phyloP scores from a whole-genome alignment of 2,329 filamentous ascomycete genomes.

The Acrodontium crateriforme region DNA sequence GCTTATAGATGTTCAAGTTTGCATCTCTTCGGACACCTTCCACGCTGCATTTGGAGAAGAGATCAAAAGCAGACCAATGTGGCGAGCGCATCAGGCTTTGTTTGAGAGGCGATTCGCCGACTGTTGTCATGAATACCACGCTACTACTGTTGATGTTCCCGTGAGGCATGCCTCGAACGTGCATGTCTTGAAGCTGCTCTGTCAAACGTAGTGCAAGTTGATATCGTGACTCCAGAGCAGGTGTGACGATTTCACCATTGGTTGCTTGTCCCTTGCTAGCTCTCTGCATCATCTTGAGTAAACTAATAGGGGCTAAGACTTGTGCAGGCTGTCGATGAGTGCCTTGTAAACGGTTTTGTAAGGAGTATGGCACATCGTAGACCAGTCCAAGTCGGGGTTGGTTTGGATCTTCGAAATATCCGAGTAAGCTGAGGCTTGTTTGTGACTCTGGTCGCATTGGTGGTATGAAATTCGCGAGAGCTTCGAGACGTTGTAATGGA shows the following conservation, averaged over 20 bases:
- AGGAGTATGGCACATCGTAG: slow-evolving; percentile 53
- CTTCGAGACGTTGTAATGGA: slow-evolving; percentile 31
- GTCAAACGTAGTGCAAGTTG: slow-evolving; percentile 58
- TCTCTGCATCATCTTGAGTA: slow-evolving; percentile 35
- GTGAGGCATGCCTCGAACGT: slow-evolving; percentile 54
- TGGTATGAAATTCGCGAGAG: slow-evolving; percentile 19
- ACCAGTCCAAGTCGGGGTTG: slow-evolving; percentile 58
- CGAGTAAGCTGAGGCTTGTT: slow-evolving; percentile 43
- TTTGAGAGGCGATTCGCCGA: slow-evolving; percentile 33
- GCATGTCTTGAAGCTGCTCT: slow-evolving; percentile 60
- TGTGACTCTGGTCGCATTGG: slow-evolving; percentile 21
- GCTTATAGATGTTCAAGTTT: slow-evolving; percentile 48
- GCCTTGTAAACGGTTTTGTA: slow-evolving; percentile 32
- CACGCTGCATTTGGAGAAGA: slow-evolving; percentile 48
- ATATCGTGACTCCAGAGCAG: slow-evolving; percentile 62
- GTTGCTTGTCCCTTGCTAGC: slow-evolving; percentile 30
- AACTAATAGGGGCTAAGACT: slow-evolving; percentile 25
- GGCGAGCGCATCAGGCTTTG: slow-evolving; percentile 48
- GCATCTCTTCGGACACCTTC: slow-evolving; percentile 30
- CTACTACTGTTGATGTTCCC: slow-evolving; percentile 55
- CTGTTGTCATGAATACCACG: slow-evolving; percentile 48
- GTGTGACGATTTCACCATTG: slow-evolving; percentile 33
- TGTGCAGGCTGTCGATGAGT: slow-evolving; percentile 34
- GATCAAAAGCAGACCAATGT: slow-evolving; percentile 58
- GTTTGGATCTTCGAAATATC: slow-evolving; percentile 61